Percentiles rank a stretch among this genome's conserved stretches.
These are phyloP conservation scores for Lactarius indigo DNA, from an alignment of 768 basidiomycete genomes.

Conservation along the genomic window DNA sequence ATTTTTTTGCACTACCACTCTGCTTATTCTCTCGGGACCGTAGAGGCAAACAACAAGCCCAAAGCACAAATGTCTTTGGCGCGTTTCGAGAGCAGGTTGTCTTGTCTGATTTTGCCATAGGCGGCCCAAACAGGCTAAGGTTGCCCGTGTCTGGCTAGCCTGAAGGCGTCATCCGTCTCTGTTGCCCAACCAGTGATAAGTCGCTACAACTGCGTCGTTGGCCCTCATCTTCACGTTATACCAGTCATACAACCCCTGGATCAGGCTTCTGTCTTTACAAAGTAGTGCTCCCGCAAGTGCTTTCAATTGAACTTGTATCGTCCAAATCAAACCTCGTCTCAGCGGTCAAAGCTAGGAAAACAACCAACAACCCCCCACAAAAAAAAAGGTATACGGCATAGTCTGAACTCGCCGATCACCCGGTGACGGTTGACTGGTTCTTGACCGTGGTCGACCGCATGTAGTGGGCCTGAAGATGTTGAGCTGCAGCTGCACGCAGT, in stretches of 20 bases:
- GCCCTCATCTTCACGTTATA: neutral
- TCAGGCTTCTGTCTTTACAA: neutral
- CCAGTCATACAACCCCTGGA: neutral
- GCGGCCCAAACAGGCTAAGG: neutral
- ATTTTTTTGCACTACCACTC: neutral
- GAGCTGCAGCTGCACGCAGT: constrained; percentile 90
- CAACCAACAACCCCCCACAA: constrained; percentile 4
- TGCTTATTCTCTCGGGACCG: neutral
- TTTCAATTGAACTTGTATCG: constrained; percentile 86
- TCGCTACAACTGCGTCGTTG: neutral
- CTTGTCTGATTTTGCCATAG: neutral
- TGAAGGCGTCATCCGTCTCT: neutral
- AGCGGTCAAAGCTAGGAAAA: neutral
- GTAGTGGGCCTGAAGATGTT: constrained; percentile 81
- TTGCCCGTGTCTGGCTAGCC: neutral
- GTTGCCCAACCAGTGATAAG: neutral
- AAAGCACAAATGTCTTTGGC: neutral
- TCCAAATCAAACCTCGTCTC: neutral
- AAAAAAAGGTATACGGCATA: constrained; percentile 58
- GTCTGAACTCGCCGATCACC: constrained; percentile 82
- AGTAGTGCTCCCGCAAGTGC: constrained; percentile 56
- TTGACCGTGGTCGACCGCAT: constrained; percentile 82
- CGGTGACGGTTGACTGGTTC: constrained; percentile 82
- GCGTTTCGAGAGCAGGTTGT: neutral
- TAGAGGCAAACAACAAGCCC: neutral